Percentiles rank a stretch among this genome's conserved stretches.
phyloP scores from a whole-genome alignment of 2,329 filamentous ascomycete genomes.

The Bisporella sp. region DNA sequence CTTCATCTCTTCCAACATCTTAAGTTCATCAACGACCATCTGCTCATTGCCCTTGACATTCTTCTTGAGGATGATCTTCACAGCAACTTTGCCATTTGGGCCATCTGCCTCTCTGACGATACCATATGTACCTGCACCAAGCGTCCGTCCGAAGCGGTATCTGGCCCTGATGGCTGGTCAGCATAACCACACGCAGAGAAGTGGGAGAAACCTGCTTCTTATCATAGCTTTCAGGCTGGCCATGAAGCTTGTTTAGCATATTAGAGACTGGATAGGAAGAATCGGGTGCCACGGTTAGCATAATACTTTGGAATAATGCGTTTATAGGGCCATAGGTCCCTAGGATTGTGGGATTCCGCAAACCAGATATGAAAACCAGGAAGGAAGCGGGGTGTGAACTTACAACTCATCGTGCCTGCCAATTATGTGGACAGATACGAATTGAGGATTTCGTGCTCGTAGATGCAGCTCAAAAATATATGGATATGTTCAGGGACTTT shows the following conservation, averaged over 20 bases:
- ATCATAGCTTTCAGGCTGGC: slow-evolving; percentile 96
- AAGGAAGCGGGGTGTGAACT: too few relatives aligned
- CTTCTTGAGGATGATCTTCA: slow-evolving; percentile 99
- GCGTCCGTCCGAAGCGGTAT: slow-evolving; percentile 87
- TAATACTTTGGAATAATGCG: too few relatives aligned
- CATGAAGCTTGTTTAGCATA: slow-evolving; percentile 93
- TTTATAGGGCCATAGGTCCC: too few relatives aligned
- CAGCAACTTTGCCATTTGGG: slow-evolving; percentile 76
- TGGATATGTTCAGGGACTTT: too few relatives aligned
- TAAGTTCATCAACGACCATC: slow-evolving; percentile 97
- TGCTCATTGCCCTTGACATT: slow-evolving; percentile 97
- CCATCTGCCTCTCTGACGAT: slow-evolving; percentile 94
- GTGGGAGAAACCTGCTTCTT: slow-evolving; percentile 64
- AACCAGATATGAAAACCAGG: too few relatives aligned
- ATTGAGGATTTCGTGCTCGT: background rate
- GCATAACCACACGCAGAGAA: background rate
- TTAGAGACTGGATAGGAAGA: slow-evolving; percentile 54
- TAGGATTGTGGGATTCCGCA: too few relatives aligned
- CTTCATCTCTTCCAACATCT: slow-evolving; percentile 83
- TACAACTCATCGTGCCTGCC: background rate
- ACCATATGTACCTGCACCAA: slow-evolving; percentile 96
- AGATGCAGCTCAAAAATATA: too few relatives aligned
- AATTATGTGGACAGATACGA: background rate
- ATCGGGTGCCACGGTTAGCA: too few relatives aligned
- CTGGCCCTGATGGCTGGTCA: slow-evolving; percentile 51